Conservation (phyloP, 2,329 filamentous ascomycete species). For the Ampelomyces quisqualis region DNA sequence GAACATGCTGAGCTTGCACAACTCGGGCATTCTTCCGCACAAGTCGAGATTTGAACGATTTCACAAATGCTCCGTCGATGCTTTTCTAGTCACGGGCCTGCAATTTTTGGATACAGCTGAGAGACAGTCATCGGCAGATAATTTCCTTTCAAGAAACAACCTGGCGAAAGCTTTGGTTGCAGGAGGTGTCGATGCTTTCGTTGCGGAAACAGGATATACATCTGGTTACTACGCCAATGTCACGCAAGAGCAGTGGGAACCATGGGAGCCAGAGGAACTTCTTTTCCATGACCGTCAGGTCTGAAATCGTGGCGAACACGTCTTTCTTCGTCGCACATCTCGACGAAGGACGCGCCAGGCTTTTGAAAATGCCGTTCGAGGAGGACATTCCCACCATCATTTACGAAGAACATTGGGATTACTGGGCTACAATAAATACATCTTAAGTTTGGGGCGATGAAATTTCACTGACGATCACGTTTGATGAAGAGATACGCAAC, state of each 20-base stretch:
- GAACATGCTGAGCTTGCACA: not conserved
- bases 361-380: slow-evolving; percentile 59
- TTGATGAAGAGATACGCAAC: slow-evolving; percentile 65
- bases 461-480: slow-evolving; percentile 53
- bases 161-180: slow-evolving; percentile 57
- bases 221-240: slow-evolving; percentile 66
- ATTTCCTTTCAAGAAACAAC: slow-evolving; percentile 56
- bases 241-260: slow-evolving; percentile 63
- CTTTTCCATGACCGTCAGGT: slow-evolving; percentile 64
- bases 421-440: slow-evolving; percentile 56
- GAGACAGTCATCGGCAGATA: slow-evolving; percentile 55
- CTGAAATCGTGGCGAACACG: slow-evolving; percentile 55
- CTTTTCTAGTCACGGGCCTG: slow-evolving; percentile 50
- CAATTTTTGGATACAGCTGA: slow-evolving; percentile 54
- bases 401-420: slow-evolving; percentile 67
- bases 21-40: not conserved
- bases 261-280: slow-evolving; percentile 64
- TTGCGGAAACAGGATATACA: slow-evolving; percentile 64
- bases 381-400: slow-evolving; percentile 56
- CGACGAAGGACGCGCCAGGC: slow-evolving; percentile 59
- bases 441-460: slow-evolving; percentile 39
- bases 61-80: slow-evolving; percentile 56
- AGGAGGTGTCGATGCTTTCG: slow-evolving; percentile 58
- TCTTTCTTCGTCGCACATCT: slow-evolving; percentile 62
- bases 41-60: slow-evolving; percentile 25